Base-by-base conservation (phyloP, 2,329 filamentous ascomycete species). In the Aschersonia sp. region DNA sequence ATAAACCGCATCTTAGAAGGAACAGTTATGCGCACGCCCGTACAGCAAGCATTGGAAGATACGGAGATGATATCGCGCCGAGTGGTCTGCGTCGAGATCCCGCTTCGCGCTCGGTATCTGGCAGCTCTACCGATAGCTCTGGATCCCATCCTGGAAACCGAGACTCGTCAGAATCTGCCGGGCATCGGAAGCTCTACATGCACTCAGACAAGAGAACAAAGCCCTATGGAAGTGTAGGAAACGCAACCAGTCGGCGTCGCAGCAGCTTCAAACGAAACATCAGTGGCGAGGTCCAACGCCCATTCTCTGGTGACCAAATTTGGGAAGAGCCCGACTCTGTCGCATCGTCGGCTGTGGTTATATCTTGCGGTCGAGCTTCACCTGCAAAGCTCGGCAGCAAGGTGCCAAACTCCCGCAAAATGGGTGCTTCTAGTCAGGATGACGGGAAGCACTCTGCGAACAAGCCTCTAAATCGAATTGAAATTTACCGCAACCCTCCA, bases 401-500 rank as follows among this genome's bases (percentile, higher is more conserved):
- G 61, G 55, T 65, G 56, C 55, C 52, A 32, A 63, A 60, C 44
- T 57, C 63, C 10, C 46, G 57, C 22, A 62, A 53, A 47, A 57
- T 60, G 50, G 57, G 62, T 31, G 59, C 53, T 59, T 58, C 75
- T 65, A 60, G 68, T 65, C 57, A 62, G 52, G 59, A 63, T 57
- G 57, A 59, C 58, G 63, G 69, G 48, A 63, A 69, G 47, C 53
- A 14, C 12, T 22, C 39, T 12, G 53, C 61, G 22, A 32, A 42
- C 29, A 65, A 69, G 54, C 62, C 65, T 33, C 58, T 74, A 12
- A 64, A 71, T 8, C 67, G 71, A 29, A 75, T 81, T 48, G 87
- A 96, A 61, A 92, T 94, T 49, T 78, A 94, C 62, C 83, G 77
- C 56, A 94, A 95, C 57, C 80, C 87, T 14, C 87, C 87, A 1